Conservation (phyloP, 371 early-diverging fungal genomes). For the Haplosporangium sp. region DNA sequence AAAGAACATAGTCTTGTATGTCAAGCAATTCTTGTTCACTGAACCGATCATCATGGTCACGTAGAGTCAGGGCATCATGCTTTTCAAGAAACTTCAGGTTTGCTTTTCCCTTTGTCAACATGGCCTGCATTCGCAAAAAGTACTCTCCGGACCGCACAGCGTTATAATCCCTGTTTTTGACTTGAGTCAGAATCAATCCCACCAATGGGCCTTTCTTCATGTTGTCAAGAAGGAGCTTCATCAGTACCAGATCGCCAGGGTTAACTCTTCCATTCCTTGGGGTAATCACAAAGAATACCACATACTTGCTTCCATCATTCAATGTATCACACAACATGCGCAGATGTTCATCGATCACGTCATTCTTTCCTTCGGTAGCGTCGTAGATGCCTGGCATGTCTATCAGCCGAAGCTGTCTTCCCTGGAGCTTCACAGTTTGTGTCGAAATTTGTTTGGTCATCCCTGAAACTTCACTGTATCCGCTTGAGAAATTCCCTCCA, state of each 20-base stretch:
- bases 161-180: not conserved
- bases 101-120: not conserved
- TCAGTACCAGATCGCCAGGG: not conserved
- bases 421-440: not conserved
- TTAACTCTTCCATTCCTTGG: constrained; percentile 3
- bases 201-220: not conserved
- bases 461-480: not conserved
- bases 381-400: constrained; percentile 8
- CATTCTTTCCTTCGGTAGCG: not conserved
- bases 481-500: not conserved
- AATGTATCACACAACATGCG: not conserved
- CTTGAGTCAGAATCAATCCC: constrained; percentile 1
- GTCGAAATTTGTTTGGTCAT: not conserved
- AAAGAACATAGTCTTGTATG: not conserved
- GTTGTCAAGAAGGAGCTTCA: not conserved
- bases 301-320: not conserved
- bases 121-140: not conserved
- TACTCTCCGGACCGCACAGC: not conserved
- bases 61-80: not conserved
- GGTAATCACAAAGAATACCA: not conserved
- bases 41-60: not conserved
- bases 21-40: not conserved
- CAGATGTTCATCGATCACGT: not conserved
- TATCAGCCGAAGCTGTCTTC: not conserved
- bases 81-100: not conserved